Base-by-base conservation (phyloP, 768 basidiomycete genomes). In the Mrakia blollopis region DNA sequence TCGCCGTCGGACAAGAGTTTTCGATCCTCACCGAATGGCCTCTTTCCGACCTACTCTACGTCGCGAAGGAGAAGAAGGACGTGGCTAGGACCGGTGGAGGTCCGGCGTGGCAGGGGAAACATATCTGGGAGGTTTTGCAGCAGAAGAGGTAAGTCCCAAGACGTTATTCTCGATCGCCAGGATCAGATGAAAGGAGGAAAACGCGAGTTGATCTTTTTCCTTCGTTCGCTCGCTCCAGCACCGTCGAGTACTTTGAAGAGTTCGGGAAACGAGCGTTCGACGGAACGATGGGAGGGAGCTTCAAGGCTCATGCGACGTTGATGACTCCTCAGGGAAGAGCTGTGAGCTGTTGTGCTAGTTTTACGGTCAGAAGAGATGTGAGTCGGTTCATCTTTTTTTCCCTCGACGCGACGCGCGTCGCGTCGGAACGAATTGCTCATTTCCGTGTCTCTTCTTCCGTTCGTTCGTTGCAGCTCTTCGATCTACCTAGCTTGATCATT, bases 231-330 rank as follows among this genome's bases (percentile, higher is more conserved):
- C 18, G 44, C 23, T 35, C 30, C 74, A 84, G 84, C 4, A 80
- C 81, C 37, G 79, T 83, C 37, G 68, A 80, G 39, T 84, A 84
- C 78, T 83, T 92, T 91, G 97, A 98, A 84, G 93, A 92, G 83
- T 98, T 98, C 83, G 93, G 93, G 37, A 89, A 91, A 70, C 94
- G 98, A 84, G 96, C 97, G 10, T 99, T 99, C 81, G 96, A 99
- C 83, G 97, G 94, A 84, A 93, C 94, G 72, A 93, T 94, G 52
- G 76, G 54, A 23, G 50, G 30, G n/a, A 30, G 61, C 30, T 73
- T 37, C 23, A 28, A 65, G 50, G 39, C 37, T 25, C 23, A 62
- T 70, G 74, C 37, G 50, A 57, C 47, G 50, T 23, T 72, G 71
- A 30, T 72, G 52, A 72, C 52, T 6, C 71, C 71, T 18, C 14